Base-by-base conservation (phyloP, 73 alveolate species). In the Effrenium voratum region DNA sequence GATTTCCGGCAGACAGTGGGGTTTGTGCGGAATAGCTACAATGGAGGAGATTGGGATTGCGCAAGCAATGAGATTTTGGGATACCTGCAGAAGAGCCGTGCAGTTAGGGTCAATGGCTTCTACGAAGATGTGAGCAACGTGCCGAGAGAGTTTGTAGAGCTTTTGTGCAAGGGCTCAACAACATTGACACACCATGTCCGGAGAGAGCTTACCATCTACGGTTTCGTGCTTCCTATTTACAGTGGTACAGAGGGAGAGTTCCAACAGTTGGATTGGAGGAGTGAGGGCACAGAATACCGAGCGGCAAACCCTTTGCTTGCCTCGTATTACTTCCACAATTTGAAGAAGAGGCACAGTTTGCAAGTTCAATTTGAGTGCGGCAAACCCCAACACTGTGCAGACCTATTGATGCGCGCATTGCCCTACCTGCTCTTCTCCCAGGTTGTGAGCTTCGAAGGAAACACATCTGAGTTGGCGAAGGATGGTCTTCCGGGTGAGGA, bases 131-230 rank as follows among this genome's bases (percentile, higher is more conserved):
- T 81, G 49, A 81, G 93, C 47, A 34, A 55, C 80, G 44, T 84
- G 52, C 93, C 93, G 52, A 34, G 93, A 34, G 93, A 84, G 93
- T 57, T 84, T 84, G 93, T 44, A 84, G 93, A 50, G 77, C 93
- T 84, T 50, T 50, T 84, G 93, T 84, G 93, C 80, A 75, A 79
- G 45, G 91, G 73, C 91, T 46, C 91, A 79, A 79, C 70, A 79
- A 79, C 91, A 79, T 79, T 79, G 91, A 68, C 91, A 12, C 91
- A 80, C 49, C 68, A 47, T 47, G 91, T 80, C 73, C 72, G 72
- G 91, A 80, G 91, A 80, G 91, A 47, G 49, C 91, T 80, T 46
- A n/a, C 77, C 93, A 83, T 83, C 76, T 57, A 83, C 72, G 93
- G 93, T 77, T 83, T 83, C 76, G 72, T 83, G 38, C 32, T 83